A percentile compares a stretch with the other conserved stretches of the same genome.
phyloP scores from a whole-genome alignment of 495 filamentous ascomycete genomes.

The Penicillium maclennaniae region DNA sequence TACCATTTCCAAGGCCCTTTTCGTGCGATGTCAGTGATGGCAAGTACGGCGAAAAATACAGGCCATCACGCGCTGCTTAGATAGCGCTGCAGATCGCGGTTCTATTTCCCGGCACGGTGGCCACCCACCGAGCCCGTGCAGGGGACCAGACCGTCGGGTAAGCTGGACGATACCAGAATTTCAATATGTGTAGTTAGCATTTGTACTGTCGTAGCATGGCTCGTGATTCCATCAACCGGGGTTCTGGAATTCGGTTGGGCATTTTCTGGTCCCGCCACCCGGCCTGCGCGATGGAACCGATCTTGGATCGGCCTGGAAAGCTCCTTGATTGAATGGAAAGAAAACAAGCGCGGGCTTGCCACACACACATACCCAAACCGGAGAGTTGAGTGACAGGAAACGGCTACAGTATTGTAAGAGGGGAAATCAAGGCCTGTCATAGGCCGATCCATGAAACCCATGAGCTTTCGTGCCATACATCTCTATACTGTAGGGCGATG shows the following conservation, averaged over 20 bases:
- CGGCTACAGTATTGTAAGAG: too few relatives aligned
- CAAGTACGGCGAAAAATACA: background rate
- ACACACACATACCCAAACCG: background rate
- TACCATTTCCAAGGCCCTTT: background rate
- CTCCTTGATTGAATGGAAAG: background rate
- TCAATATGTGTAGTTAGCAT: background rate
- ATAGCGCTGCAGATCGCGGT: background rate
- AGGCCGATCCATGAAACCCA: background rate
- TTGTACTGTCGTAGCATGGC: constrained; percentile 1
- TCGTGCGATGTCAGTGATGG: background rate
- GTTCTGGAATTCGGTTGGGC: background rate
- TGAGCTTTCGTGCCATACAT: background rate
- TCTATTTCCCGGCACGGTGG: background rate
- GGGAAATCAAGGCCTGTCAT: background rate
- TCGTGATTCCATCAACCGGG: constrained; percentile 12
- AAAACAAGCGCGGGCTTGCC: background rate
- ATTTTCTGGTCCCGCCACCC: background rate
- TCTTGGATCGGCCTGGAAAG: background rate
- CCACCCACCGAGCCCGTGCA: background rate
- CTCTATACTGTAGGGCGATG: too few relatives aligned
- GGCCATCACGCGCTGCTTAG: background rate
- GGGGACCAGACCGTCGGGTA: background rate
- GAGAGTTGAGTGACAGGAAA: background rate
- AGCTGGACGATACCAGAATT: background rate
- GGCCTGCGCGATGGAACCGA: background rate